Evolutionary conservation across 148 eudicot genomes (phyloP).

Genomic region (Pouteria glomerata): DNA sequence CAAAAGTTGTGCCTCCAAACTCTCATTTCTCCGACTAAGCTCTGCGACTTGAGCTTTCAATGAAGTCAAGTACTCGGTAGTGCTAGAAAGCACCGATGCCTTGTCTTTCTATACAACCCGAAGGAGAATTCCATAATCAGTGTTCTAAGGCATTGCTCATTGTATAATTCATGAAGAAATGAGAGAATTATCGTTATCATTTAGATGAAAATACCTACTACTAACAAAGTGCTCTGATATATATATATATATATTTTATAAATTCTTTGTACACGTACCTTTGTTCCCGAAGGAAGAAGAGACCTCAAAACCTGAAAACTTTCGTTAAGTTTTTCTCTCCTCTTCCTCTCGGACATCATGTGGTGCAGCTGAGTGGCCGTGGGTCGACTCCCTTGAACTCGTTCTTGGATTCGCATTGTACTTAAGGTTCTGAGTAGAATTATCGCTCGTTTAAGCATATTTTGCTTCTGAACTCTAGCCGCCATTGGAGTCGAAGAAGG

Average conservation of each 20-base stretch:
- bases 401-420: slow-evolving; percentile 22
- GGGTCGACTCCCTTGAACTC: slow-evolving; percentile 33
- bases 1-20: slow-evolving; percentile 38
- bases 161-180: too few relatives aligned
- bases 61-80: slow-evolving; percentile 57
- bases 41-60: slow-evolving; percentile 54
- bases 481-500: slow-evolving; percentile 7
- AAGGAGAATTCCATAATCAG: too few relatives aligned
- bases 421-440: slow-evolving; percentile 36
- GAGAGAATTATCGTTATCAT: too few relatives aligned
- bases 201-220: too few relatives aligned
- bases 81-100: slow-evolving; percentile 58
- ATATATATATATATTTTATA: too few relatives aligned
- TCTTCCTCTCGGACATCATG: slow-evolving; percentile 72
- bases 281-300: slow-evolving; percentile 79
- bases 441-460: slow-evolving; percentile 42
- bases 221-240: too few relatives aligned
- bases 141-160: too few relatives aligned
- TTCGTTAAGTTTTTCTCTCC: slow-evolving; percentile 83
- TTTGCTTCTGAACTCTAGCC: slow-evolving; percentile 23
- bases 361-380: slow-evolving; percentile 59
- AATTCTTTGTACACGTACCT: too few relatives aligned
- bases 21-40: slow-evolving; percentile 37
- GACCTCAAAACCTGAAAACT: slow-evolving; percentile 74
- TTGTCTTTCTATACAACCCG: slow-evolving; percentile 63